Evolutionary conservation across 495 filamentous ascomycete species (phyloP), one percentile per base, ranked within the genome.

Genomic region (Trichoderma reesei): DNA sequence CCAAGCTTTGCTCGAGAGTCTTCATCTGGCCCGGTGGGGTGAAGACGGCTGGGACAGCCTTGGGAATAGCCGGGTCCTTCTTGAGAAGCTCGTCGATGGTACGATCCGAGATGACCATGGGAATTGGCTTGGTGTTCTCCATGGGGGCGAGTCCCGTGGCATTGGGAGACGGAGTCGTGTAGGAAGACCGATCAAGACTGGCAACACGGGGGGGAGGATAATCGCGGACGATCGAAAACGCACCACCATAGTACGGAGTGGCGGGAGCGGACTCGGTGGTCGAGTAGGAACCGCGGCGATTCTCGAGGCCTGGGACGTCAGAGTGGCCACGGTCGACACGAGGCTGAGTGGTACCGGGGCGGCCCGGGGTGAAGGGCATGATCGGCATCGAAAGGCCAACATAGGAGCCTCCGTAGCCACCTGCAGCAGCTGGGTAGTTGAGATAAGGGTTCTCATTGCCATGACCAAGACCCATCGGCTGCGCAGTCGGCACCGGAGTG

Each of bases 1-100:
- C 89, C 59, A 98, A 79, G 68, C 91, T 91, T 75, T 96, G 91
- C 66, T 92, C 90, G 38, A 96, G 84, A 39, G 90, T 90, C 81
- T 87, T 88, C 72, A 88, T 81, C 75, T 82, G 90, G 70, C 84
- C 85, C 63, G 78, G 86, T 69, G 83, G 85, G 54, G 87, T 88
- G 77, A 88, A 91, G 68, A 90, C 84, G 14, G 92, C 91, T 31
- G 92, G 92, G 60, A 98, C 89, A 26, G 95, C 92, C 39, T 81
- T 78, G n/a, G 94, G 94, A 67, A 98, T 96, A 2, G 85, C 73
- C 26, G 95, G 93, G 8, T 89, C 85, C 67, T 88, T 82, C 65
- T 86, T 79, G 8, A 92, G 82, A 63, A 96, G 76, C 26, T 80
- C 79, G 66, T 93, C 82, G 37, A 96, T 78, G 37, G 90, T 83